A percentile compares a stretch with the other conserved stretches of the same genome.
These are phyloP conservation scores for Mycena sanguinolenta DNA, from an alignment of 768 basidiomycete species.

Conservation along the genomic window DNA sequence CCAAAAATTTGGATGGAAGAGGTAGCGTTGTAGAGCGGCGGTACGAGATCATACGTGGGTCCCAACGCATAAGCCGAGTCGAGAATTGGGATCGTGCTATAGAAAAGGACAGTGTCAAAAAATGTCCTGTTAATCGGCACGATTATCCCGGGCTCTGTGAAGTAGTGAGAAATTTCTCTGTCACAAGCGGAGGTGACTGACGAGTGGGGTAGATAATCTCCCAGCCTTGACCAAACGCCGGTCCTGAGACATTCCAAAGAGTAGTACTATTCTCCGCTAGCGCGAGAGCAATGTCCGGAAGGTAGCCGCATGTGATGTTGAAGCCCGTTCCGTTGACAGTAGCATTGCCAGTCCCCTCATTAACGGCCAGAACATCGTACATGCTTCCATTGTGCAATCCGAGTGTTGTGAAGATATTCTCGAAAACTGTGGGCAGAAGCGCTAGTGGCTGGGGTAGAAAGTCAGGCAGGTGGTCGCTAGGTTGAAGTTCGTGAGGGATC, in stretches of 20 bases:
- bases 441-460: slow-evolving; percentile 12
- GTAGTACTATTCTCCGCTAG: neutral
- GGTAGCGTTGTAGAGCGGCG: neutral
- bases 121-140: neutral
- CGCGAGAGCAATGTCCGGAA: neutral
- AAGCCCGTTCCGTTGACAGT: slow-evolving; percentile 1
- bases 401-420: neutral
- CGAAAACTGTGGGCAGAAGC: neutral
- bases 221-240: neutral
- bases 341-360: slow-evolving; percentile 3
- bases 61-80: neutral
- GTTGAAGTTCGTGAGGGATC: neutral
- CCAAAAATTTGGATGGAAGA: slow-evolving; percentile 1
- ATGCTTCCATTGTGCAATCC: slow-evolving; percentile 6
- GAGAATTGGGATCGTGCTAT: slow-evolving; percentile 12
- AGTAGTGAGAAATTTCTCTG: neutral
- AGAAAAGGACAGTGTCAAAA: neutral
- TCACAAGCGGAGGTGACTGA: neutral
- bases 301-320: slow-evolving; percentile 6
- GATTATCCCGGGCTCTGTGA: slow-evolving; percentile 9
- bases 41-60: neutral
- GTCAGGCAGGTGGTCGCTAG: neutral
- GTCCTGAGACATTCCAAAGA: slow-evolving; percentile 17
- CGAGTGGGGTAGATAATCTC: slow-evolving; percentile 1
- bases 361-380: neutral